Evolutionary conservation across 805 yeast species (phyloP), one percentile per base, ranked within the genome.

Genomic region (Barnettozyma pratensis): DNA sequence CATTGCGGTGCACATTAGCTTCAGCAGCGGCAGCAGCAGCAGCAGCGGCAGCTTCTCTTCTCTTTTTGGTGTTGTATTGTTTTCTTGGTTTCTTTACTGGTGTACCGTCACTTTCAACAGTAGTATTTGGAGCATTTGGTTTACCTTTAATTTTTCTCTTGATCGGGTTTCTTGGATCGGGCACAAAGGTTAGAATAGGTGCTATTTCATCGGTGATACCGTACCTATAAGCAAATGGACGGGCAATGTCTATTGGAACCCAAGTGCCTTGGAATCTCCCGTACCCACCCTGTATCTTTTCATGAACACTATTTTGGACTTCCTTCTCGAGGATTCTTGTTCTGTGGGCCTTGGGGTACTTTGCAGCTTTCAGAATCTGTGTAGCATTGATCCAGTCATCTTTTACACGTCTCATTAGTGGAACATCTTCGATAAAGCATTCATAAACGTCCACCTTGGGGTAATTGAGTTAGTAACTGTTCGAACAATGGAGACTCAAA

Each of bases 331-430:
- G 67, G 40, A 87, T 77, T 59, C 85, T 79, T 2, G 94, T 86
- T 64, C 96, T 69, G 59, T 83, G 85, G 2, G 91, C 86, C 65
- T 87, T 87, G 39, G 88, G 85, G 58, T 82, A 83, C 51, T 83
- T 80, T 36, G 91, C 90, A 51, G 86, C 80, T 62, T 87, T 86
- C 56, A 87, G 70, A 36, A 86, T 83, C 62, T 87, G 96, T 0
- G 95, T 87, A 26, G 90, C 89, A 61, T 87, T 87, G 47, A 94
- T 89, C 98, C 98, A 94, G 57, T 91, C 87, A 64, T 94, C 99
- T 44, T 77, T 74, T 52, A 87, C 83, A 49, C 98, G 75, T 58
- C 98, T 79, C 98, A 94, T 94, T n/a, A 61, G 45, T 1, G 62
- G 59, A 2, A 56, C 57, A 27, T 54, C 61, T 12, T 55, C 62